These are phyloP conservation scores for Uronychia binucleata DNA, from an alignment of 73 alveolate genomes.

Conservation along the genomic window DNA sequence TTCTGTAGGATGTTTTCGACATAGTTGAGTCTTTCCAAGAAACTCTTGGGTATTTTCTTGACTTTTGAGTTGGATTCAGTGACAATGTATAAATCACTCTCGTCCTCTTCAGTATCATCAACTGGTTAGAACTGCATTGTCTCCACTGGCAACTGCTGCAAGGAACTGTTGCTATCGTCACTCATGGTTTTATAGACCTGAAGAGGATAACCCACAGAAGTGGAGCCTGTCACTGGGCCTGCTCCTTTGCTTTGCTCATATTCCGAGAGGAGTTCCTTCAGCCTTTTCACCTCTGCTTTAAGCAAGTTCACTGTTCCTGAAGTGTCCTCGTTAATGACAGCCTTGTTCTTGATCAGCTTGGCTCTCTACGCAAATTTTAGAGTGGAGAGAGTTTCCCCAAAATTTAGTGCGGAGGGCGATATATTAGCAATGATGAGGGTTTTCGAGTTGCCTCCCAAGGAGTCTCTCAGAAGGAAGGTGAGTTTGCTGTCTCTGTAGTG, in stretches of 20 bases:
- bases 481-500: slow-evolving; percentile 82
- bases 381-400: slow-evolving; percentile 78
- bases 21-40: neutral
- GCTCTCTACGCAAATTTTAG: slow-evolving; percentile 86
- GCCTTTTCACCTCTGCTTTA: slow-evolving; percentile 57
- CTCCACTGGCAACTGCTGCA: neutral
- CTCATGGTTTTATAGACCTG: too few relatives aligned
- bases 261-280: slow-evolving; percentile 47
- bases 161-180: neutral
- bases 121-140: neutral
- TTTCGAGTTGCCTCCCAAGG: slow-evolving; percentile 83
- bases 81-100: neutral
- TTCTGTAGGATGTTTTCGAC: slow-evolving; percentile 6
- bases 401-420: slow-evolving; percentile 58
- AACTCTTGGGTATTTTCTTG: neutral
- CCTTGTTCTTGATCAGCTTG: slow-evolving; percentile 73
- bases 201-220: too few relatives aligned
- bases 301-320: slow-evolving; percentile 45
- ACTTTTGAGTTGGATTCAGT: neutral
- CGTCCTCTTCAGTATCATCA: neutral
- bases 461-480: slow-evolving; percentile 75
- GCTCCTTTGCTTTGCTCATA: slow-evolving; percentile 39
- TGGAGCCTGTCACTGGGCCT: neutral
- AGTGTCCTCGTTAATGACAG: slow-evolving; percentile 63
- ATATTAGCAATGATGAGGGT: slow-evolving; percentile 78